A percentile compares a stretch with the other conserved stretches of the same genome.
These are phyloP conservation scores for Cladosporium cucumerinum DNA, from an alignment of 2,329 filamentous ascomycete genomes.

Conservation along the genomic window DNA sequence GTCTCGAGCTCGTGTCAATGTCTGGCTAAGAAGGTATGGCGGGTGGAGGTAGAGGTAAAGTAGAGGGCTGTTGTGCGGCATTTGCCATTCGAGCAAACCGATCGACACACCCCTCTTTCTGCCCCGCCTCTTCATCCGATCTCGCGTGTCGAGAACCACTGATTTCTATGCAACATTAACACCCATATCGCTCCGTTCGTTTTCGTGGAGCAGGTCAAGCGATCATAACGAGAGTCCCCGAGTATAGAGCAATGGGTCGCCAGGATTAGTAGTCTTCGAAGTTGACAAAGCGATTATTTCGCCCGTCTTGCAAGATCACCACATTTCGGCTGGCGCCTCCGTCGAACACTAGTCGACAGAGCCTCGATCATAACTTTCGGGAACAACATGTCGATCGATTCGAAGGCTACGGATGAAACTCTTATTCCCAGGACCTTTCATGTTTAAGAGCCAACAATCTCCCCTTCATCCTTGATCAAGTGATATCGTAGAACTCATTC, in stretches of 20 bases:
- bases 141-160: neutral
- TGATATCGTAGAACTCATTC: neutral
- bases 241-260: neutral
- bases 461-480: neutral
- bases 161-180: neutral
- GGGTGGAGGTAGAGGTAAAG: neutral
- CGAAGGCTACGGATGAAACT: neutral
- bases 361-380: neutral
- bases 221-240: neutral
- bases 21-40: neutral
- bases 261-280: neutral
- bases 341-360: neutral
- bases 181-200: neutral
- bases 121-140: neutral
- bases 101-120: neutral
- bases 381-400: constrained; percentile 7
- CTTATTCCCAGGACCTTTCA: neutral
- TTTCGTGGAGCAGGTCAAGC: neutral
- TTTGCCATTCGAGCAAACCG: neutral
- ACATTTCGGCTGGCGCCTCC: neutral
- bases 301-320: neutral
- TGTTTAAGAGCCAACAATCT: neutral
- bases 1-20: neutral
- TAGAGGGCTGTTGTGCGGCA: neutral
- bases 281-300: neutral